These are phyloP conservation scores for Geotrichum klebahnii DNA, from an alignment of 1,139 yeast species.

Conservation along the genomic window DNA sequence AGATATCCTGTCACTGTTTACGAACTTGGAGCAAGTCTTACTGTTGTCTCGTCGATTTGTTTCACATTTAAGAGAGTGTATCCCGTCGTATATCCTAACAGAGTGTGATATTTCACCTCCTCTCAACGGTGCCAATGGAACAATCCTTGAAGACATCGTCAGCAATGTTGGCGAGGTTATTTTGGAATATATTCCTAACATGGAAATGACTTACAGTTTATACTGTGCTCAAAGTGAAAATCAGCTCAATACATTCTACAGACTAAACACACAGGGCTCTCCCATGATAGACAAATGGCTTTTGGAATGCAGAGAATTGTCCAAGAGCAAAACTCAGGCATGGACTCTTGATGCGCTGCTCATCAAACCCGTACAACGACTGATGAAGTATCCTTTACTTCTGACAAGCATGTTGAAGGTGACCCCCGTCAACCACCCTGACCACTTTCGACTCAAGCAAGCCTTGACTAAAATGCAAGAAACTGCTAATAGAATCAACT, in stretches of 20 bases:
- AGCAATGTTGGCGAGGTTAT: conserved; percentile 37
- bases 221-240: conserved; percentile 36
- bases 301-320: conserved; percentile 31
- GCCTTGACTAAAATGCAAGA: conserved; percentile 32
- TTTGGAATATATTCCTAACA: conserved; percentile 33
- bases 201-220: conserved; percentile 35
- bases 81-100: conserved; percentile 32
- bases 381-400: conserved; percentile 43
- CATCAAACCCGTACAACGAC: conserved; percentile 45
- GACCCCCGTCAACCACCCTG: conserved; percentile 36
- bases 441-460: conserved; percentile 31
- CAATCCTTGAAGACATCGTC: conserved; percentile 30
- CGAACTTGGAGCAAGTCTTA: conserved; percentile 35
- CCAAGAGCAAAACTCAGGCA: conserved; percentile 37
- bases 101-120: conserved; percentile 22
- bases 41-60: conserved; percentile 33
- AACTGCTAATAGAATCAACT: conserved; percentile 35
- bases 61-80: conserved; percentile 28
- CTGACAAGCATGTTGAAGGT: conserved; percentile 32
- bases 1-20: conserved; percentile 34
- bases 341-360: conserved; percentile 43
- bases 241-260: conserved; percentile 36
- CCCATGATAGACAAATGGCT: conserved; percentile 38
- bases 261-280: conserved; percentile 30
- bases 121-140: conserved; percentile 20